Percentiles rank a stretch among this genome's conserved stretches.
Evolutionary conservation across 148 eudicot genomes (phyloP).

Genomic region (Linanthus parryae): DNA sequence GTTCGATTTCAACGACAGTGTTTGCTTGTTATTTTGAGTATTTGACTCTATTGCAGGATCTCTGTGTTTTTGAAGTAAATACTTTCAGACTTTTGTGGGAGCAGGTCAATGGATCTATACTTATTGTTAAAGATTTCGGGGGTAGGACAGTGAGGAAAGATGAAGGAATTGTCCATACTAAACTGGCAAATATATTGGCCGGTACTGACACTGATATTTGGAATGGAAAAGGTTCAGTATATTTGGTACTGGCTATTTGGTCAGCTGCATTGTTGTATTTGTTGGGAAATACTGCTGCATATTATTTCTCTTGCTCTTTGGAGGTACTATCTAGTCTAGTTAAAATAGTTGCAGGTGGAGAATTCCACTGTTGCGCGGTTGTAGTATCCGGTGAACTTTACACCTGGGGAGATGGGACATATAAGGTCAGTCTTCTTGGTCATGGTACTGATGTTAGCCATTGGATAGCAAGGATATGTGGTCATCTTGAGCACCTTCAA

Average conservation of each 20-base stretch:
- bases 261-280: slow-evolving; percentile 80
- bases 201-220: too few species aligned
- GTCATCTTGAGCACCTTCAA: slow-evolving; percentile 89
- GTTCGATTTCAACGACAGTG: too few species aligned
- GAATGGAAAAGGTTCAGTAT: slow-evolving; percentile 40
- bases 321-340: slow-evolving; percentile 75
- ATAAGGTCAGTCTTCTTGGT: slow-evolving; percentile 87
- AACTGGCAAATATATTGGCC: too few species aligned
- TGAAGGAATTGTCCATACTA: too few species aligned
- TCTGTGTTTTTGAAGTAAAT: too few species aligned
- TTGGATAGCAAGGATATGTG: slow-evolving; percentile 84
- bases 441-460: slow-evolving; percentile 84
- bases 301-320: slow-evolving; percentile 87
- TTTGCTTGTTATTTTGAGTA: too few species aligned
- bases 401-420: slow-evolving; percentile 96
- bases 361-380: slow-evolving; percentile 91
- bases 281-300: slow-evolving; percentile 92
- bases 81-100: too few species aligned
- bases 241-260: slow-evolving; percentile 61
- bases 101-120: too few species aligned
- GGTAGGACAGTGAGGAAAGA: too few species aligned
- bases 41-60: too few species aligned
- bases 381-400: slow-evolving; percentile 83
- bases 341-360: slow-evolving; percentile 99
- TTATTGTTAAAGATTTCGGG: too few species aligned